Conservation (phyloP, 2,329 filamentous ascomycete genomes). For the Nannizziopsis arthrosporioides region DNA sequence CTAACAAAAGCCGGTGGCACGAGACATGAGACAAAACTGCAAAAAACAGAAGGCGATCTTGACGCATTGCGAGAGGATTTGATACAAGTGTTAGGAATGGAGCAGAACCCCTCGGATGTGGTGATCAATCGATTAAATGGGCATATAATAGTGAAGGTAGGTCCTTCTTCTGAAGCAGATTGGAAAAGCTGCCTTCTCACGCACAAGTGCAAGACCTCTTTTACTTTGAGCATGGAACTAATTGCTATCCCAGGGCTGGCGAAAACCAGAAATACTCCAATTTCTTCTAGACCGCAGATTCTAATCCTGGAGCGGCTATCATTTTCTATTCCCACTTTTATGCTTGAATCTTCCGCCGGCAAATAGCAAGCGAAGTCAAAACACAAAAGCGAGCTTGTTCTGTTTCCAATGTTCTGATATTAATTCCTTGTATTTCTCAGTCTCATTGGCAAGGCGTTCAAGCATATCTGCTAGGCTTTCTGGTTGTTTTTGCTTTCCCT, state of each 20-base stretch:
- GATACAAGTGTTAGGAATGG: constrained; percentile 45
- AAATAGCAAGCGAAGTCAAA: too few relatives aligned
- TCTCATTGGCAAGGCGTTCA: constrained; percentile 8
- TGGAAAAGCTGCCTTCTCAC: too few relatives aligned
- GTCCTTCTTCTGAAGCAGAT: constrained; percentile 12
- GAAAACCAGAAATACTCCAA: constrained; percentile 38
- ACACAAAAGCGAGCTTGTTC: too few relatives aligned
- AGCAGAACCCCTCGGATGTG: constrained; percentile 31
- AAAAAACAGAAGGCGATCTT: constrained; percentile 67
- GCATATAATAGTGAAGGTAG: constrained; percentile 64
- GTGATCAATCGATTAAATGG: constrained; percentile 51
- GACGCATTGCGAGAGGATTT: constrained; percentile 54
- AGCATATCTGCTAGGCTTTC: background rate
- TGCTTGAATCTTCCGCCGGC: too few relatives aligned
- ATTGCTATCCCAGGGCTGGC: constrained; percentile 34
- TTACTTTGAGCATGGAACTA: too few relatives aligned
- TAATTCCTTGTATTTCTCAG: background rate
- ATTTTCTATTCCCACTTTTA: background rate
- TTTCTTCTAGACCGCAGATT: constrained; percentile 39
- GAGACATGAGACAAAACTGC: constrained; percentile 59
- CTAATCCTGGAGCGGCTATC: constrained; percentile 16
- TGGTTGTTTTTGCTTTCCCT: background rate
- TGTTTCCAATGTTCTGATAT: background rate
- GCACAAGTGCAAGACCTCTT: too few relatives aligned
- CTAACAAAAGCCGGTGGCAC: constrained; percentile 64